These are phyloP conservation scores for Podospora comata DNA, from an alignment of 495 filamentous ascomycete species.

Conservation along the genomic window DNA sequence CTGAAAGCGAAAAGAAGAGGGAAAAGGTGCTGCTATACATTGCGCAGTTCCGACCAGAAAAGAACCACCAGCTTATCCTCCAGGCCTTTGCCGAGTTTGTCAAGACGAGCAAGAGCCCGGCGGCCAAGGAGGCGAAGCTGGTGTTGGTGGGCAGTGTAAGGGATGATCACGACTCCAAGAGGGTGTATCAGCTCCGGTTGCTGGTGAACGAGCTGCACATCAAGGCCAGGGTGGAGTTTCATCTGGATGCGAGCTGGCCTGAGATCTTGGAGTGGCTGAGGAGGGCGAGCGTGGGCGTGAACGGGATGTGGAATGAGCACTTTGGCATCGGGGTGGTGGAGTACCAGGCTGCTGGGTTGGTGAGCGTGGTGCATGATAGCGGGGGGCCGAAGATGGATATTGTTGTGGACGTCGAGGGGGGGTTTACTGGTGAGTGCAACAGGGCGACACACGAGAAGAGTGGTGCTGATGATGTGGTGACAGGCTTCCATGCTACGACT, in stretches of 20 bases:
- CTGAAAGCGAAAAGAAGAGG: conserved; percentile 61
- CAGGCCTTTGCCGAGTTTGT: conserved; percentile 75
- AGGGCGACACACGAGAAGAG: background rate
- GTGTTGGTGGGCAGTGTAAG: conserved; percentile 86
- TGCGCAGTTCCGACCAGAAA: conserved; percentile 95
- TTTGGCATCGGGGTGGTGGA: conserved; percentile 98
- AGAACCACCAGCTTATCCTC: conserved; percentile 85
- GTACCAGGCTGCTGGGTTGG: conserved; percentile 91
- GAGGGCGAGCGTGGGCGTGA: conserved; percentile 75
- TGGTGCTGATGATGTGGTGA: too few species aligned
- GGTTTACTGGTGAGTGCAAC: conserved; percentile 60
- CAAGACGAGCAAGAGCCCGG: conserved; percentile 35
- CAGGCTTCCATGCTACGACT: conserved; percentile 80
- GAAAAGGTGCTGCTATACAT: conserved; percentile 80
- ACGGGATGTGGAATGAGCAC: conserved; percentile 99
- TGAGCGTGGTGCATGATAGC: conserved; percentile 85
- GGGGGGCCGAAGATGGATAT: conserved; percentile 93
- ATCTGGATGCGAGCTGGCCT: conserved; percentile 84
- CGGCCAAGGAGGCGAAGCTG: conserved; percentile 58
- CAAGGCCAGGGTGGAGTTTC: conserved; percentile 77
- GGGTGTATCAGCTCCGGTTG: conserved; percentile 87
- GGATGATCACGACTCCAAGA: conserved; percentile 74
- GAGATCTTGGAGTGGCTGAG: conserved; percentile 75
- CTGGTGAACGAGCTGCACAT: conserved; percentile 84
- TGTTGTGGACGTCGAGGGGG: conserved; percentile 71